These are phyloP conservation scores for Pseudomicrostroma phylloplanum DNA, from an alignment of 1,284 basidiomycete species.

Conservation along the genomic window DNA sequence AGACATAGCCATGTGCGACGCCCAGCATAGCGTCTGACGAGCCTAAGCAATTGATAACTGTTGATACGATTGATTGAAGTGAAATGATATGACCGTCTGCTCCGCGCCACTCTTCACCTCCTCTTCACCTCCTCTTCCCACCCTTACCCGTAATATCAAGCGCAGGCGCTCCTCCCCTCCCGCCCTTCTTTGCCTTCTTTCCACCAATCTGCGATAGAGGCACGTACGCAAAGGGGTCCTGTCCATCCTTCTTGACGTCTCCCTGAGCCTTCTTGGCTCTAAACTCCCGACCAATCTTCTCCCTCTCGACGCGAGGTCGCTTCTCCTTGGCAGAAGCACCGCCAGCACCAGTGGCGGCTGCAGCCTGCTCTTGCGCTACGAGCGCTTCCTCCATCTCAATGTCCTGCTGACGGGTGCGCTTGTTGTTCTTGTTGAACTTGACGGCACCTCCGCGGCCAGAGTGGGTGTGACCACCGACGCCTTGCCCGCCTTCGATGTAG, in stretches of 20 bases:
- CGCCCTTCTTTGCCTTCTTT: conserved; percentile 28
- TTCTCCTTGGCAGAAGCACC: not conserved
- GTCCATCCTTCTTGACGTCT: conserved; percentile 68
- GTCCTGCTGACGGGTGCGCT: conserved; percentile 41
- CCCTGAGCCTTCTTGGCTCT: conserved; percentile 38
- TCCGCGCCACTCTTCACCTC: too few relatives aligned
- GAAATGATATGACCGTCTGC: too few relatives aligned
- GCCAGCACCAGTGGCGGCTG: not conserved
- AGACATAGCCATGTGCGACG: too few relatives aligned
- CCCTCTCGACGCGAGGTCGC: conserved; percentile 18
- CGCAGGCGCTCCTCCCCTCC: conserved; percentile 5
- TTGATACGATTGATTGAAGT: too few relatives aligned
- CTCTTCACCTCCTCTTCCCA: not conserved
- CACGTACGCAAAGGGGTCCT: conserved; percentile 85
- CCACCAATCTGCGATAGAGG: conserved; percentile 39
- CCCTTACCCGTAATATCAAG: conserved; percentile 30
- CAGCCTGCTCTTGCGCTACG: conserved; percentile 21
- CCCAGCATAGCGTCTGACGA: too few relatives aligned
- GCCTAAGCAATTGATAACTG: too few relatives aligned
- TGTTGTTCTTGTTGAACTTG: conserved; percentile 86
- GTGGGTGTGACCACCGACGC: conserved; percentile 79
- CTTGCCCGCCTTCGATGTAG: conserved; percentile 73
- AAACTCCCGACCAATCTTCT: conserved; percentile 43
- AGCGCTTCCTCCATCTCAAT: conserved; percentile 32
- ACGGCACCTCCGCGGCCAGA: conserved; percentile 69